A percentile compares a stretch with the other conserved stretches of the same genome.
phyloP scores from a whole-genome alignment of 495 filamentous ascomycete genomes.

The Thermochaetoides thermophila region DNA sequence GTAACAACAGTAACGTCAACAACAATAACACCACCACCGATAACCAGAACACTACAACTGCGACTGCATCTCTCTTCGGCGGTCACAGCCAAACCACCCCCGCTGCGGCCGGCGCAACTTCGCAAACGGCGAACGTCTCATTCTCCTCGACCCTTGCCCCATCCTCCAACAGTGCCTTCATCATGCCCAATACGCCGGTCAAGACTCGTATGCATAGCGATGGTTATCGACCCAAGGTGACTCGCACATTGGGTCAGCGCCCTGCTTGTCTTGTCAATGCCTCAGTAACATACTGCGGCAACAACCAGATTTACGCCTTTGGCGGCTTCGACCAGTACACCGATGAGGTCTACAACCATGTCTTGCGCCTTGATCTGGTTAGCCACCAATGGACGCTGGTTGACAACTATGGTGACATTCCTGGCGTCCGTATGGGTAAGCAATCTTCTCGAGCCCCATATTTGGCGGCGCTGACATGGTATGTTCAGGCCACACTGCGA shows the following conservation, averaged over 20 bases:
- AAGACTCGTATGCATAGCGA: conserved; percentile 47
- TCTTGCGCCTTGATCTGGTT: conserved; percentile 70
- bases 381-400: conserved; percentile 87
- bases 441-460: background rate
- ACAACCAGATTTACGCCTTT: conserved; percentile 94
- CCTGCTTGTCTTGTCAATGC: conserved; percentile 95
- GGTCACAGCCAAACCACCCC: conserved; percentile 7
- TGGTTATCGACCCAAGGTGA: conserved; percentile 66
- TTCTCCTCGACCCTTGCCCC: conserved; percentile 28
- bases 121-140: conserved; percentile 12
- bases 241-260: conserved; percentile 66
- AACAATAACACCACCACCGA: too few relatives aligned
- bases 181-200: conserved; percentile 70
- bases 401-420: conserved; percentile 97
- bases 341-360: conserved; percentile 98
- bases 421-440: conserved; percentile 92
- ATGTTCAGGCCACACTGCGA: conserved; percentile 98
- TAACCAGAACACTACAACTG: too few relatives aligned
- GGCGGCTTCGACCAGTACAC: conserved; percentile 99
- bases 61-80: conserved; percentile 25
- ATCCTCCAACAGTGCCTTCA: conserved; percentile 62
- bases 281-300: conserved; percentile 90
- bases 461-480: conserved; percentile 2
- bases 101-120: conserved; percentile 3
- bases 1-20: too few relatives aligned